Evolutionary conservation across 2,329 filamentous ascomycete genomes (phyloP).

Genomic region (Allantophomopsis cytisporea): DNA sequence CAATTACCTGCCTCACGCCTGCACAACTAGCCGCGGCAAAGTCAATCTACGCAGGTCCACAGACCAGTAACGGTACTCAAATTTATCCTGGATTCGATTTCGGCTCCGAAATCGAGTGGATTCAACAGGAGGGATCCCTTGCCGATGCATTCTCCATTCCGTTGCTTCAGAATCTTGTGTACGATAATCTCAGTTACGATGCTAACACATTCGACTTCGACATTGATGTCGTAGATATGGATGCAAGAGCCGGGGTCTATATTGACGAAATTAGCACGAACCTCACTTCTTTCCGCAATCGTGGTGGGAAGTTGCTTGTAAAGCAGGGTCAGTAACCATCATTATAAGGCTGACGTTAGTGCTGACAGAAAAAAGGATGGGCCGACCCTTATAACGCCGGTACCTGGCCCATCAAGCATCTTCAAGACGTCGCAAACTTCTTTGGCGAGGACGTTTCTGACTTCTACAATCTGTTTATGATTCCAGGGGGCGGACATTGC

Average conservation of each 20-base stretch:
- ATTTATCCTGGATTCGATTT: slow-evolving; percentile 26
- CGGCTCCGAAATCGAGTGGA: slow-evolving; percentile 24
- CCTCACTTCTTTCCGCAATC: slow-evolving; percentile 15
- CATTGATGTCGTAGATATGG: slow-evolving; percentile 18
- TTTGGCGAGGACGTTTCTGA: no score
- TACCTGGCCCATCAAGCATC: no score
- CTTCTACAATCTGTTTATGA: no score
- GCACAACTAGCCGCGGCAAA: no score
- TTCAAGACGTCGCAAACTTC: no score
- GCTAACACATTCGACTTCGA: slow-evolving; percentile 21
- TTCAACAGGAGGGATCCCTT: slow-evolving; percentile 19
- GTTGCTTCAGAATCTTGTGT: slow-evolving; percentile 27
- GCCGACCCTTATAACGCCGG: no score
- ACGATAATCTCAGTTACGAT: slow-evolving; percentile 21
- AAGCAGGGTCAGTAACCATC: slow-evolving; percentile 14
- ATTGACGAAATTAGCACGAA: slow-evolving; percentile 24
- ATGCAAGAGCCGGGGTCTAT: slow-evolving; percentile 17
- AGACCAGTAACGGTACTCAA: neutral
- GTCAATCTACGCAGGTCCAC: no score
- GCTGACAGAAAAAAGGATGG: no score
- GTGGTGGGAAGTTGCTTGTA: slow-evolving; percentile 22
- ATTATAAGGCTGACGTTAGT: no score
- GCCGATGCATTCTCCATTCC: slow-evolving; percentile 21
- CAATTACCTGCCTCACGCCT: no score
- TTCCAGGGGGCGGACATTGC: no score